Evolutionary conservation across 2,329 filamentous ascomycete species (phyloP).

Genomic region (Aspergillus sp.): DNA sequence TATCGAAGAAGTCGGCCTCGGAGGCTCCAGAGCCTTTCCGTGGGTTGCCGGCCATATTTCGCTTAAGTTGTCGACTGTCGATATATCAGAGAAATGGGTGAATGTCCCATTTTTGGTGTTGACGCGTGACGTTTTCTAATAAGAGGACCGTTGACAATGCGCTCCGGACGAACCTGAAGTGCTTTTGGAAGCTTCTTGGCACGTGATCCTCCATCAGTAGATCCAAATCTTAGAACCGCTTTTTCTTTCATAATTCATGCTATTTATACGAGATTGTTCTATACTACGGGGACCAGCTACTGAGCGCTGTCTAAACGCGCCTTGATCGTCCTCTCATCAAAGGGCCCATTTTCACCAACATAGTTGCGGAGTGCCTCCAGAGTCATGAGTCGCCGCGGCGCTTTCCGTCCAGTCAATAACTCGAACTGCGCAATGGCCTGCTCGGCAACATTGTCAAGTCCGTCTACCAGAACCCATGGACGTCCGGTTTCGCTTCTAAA

Average conservation of each 20-base stretch:
- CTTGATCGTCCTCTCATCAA: slow-evolving; percentile 46
- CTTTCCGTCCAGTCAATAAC: slow-evolving; percentile 74
- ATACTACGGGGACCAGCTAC: slow-evolving; percentile 8
- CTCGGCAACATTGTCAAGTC: slow-evolving; percentile 75
- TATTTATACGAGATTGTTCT: slow-evolving; percentile 19
- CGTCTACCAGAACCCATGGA: slow-evolving; percentile 74
- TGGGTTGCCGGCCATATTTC: slow-evolving; percentile 2
- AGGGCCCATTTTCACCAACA: slow-evolving; percentile 38
- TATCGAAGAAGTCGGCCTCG: slow-evolving; percentile 42
- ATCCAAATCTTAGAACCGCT: not conserved
- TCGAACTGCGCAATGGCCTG: slow-evolving; percentile 84
- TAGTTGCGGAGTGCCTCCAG: slow-evolving; percentile 58
- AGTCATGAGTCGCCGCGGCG: slow-evolving; percentile 73
- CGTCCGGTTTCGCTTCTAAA: slow-evolving; percentile 58
- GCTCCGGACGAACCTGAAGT: too few species aligned
- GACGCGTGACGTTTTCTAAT: not conserved
- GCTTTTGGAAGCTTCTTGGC: not conserved
- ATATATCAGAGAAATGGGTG: not conserved
- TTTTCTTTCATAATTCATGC: not conserved
- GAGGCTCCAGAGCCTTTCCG: slow-evolving; percentile 38
- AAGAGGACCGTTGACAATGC: not conserved
- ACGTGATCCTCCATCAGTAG: not conserved
- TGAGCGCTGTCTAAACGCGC: slow-evolving; percentile 36
- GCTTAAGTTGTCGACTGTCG: not conserved
- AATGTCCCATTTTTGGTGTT: slow-evolving; percentile 4